Base-by-base conservation (phyloP, 2,329 filamentous ascomycete species). In the Trichoderma simmonsii region DNA sequence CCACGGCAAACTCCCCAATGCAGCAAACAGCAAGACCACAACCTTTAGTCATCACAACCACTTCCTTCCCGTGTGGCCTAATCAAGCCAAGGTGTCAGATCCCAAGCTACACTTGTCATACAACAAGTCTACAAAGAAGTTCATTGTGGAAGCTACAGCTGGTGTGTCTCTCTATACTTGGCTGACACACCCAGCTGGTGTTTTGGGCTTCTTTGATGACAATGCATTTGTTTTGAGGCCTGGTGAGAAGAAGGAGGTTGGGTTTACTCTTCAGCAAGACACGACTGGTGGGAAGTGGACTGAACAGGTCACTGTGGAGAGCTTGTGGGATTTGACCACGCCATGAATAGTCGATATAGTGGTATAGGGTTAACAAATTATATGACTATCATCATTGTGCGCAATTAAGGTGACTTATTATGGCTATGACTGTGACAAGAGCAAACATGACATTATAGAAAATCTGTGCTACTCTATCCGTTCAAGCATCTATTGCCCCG, bases 171-270 rank as follows among this genome's bases (percentile, higher is more conserved):
- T 74, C 8, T 75, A 75, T 30, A 73, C 72, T 4, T 75, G 74
- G 74, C 39, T 75, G 18, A 73, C 70, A 12, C 73, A 75, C 54
- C 71, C 74, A 2, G 73, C 65, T 14, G 74, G 71, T 2, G 65
- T 69, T 18, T 61, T 73, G 59, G 73, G 74, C 6, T 74, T 75
- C 64, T 75, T 75, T 24, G 72, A 75, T 4, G 73, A 74, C 15
- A 75, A 75, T 54, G 73, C 73, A 4, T 75, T 75, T 59, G 67
- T 75, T 15, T 36, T 75, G 21, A 21, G 48, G 1, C 74, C 73
- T 0, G 73, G 73, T 0, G 62, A 74, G 60, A 75, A 74, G 67
- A 73, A 48, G 26, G 67, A 73, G 26, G 59, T 75, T 71, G 73
- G 70, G 0, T 75, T 75, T 26, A 73, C 56, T 3, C 34, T 74